phyloP scores from a whole-genome alignment of 202 grass and related monocot genomes.

The Digitaria exilis region DNA sequence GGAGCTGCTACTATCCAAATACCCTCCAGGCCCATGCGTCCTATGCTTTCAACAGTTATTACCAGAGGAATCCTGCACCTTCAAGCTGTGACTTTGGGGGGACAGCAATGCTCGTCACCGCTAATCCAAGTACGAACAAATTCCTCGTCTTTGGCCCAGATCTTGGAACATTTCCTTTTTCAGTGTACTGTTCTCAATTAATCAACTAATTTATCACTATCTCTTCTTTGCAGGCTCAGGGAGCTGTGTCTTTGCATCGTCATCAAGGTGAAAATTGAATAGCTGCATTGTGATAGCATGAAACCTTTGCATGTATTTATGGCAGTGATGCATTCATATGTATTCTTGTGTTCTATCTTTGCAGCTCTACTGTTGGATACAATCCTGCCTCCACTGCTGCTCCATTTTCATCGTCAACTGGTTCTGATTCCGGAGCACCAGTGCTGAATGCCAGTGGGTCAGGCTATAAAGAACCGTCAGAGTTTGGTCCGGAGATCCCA shows the following conservation, averaged over 20 bases:
- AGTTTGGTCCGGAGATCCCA: conserved; percentile 40
- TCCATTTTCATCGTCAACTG: conserved; percentile 36
- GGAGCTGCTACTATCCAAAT: conserved; percentile 77
- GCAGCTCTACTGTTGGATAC: conserved; percentile 49
- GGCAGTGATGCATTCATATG: not conserved
- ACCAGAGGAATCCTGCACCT: conserved; percentile 59
- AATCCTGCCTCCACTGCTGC: conserved; percentile 28
- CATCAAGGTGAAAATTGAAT: conserved; percentile 39
- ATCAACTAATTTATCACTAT: not conserved
- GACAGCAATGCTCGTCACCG: conserved; percentile 60
- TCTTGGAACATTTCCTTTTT: conserved; percentile 1
- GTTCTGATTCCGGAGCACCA: conserved; percentile 46
- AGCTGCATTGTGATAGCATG: conserved; percentile 3
- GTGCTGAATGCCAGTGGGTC: conserved; percentile 48
- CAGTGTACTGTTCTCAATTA: conserved; percentile 2
- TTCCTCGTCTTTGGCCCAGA: not conserved
- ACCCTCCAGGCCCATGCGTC: conserved; percentile 76
- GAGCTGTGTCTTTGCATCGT: conserved; percentile 46
- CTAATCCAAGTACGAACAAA: conserved; percentile 65
- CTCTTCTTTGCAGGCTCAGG: conserved; percentile 48
- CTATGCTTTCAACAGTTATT: conserved; percentile 82
- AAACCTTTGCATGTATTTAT: not conserved
- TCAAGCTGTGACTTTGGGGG: conserved; percentile 68
- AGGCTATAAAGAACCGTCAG: conserved; percentile 27
- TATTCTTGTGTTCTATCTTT: conserved; percentile 32